Evolutionary conservation across 495 filamentous ascomycete species (phyloP).

Genomic region (Xylaria palmicola): DNA sequence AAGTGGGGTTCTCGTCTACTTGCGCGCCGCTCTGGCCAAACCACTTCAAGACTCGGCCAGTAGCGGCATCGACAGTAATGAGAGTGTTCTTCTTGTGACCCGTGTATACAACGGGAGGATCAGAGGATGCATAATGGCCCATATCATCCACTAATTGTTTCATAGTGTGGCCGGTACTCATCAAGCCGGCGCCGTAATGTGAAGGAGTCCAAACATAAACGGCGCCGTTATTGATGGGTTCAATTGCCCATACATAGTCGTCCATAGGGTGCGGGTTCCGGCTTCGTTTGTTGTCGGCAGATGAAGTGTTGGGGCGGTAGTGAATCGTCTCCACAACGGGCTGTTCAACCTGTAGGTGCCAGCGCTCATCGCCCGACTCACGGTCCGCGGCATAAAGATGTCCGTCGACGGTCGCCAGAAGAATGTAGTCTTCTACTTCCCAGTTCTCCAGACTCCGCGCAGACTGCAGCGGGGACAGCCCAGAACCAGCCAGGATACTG

Average conservation of each 20-base stretch:
- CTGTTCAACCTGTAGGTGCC: constrained; percentile 77
- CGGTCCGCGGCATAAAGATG: constrained; percentile 90
- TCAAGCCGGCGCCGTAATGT: constrained; percentile 65
- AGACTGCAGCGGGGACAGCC: constrained; percentile 73
- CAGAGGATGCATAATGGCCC: constrained; percentile 63
- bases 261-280: constrained; percentile 62
- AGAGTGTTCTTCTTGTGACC: constrained; percentile 87
- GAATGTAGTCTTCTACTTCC: constrained; percentile 99
- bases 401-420: constrained; percentile 99
- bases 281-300: constrained; percentile 46
- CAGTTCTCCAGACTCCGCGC: constrained; percentile 97
- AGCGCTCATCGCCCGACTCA: constrained; percentile 76
- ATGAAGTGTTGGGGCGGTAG: constrained; percentile 68
- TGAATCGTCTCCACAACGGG: constrained; percentile 91
- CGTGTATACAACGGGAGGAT: constrained; percentile 78
- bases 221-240: constrained; percentile 82
- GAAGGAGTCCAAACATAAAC: constrained; percentile 84
- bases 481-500: constrained; percentile 49
- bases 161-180: constrained; percentile 80
- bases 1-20: constrained; percentile 53
- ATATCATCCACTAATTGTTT: constrained; percentile 79
- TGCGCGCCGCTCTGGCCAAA: constrained; percentile 46
- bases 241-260: constrained; percentile 93
- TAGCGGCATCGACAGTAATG: constrained; percentile 83
- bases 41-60: constrained; percentile 64